Evolutionary conservation across 257 asterid species (phyloP).

Genomic region (Solanum ossicruentum): DNA sequence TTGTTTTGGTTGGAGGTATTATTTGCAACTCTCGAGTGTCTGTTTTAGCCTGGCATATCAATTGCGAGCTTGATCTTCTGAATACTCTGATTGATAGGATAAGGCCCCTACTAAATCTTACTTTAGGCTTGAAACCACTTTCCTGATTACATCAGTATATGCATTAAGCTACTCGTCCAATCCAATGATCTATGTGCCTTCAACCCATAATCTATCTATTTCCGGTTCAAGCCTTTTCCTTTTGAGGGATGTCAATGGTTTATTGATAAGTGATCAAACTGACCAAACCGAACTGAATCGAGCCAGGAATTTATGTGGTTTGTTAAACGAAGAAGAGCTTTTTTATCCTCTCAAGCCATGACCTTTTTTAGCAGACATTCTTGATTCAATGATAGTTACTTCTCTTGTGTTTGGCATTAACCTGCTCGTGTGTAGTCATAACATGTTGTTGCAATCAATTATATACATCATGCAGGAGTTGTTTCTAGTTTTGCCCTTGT

Average conservation of each 20-base stretch:
- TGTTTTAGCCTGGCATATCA: background rate
- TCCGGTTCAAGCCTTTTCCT: background rate
- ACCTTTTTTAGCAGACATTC: background rate
- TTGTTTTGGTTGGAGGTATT: background rate
- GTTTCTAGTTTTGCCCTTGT: background rate
- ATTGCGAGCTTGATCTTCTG: background rate
- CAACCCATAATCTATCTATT: background rate
- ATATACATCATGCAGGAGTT: background rate
- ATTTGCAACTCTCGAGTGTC: background rate
- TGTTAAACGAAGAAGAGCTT: background rate
- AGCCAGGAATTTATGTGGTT: background rate
- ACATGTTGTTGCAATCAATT: background rate
- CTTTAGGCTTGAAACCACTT: background rate
- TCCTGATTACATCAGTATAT: background rate
- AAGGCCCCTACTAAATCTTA: background rate
- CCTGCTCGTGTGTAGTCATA: background rate
- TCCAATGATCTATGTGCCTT: background rate
- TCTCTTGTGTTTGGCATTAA: background rate
- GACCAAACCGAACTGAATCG: background rate
- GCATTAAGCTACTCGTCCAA: background rate
- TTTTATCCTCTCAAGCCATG: background rate
- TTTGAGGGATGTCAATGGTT: background rate
- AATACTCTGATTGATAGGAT: background rate
- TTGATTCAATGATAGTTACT: background rate
- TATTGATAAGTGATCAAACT: too few species aligned